Base-by-base conservation (phyloP, 352 stramenopile species). In the Globisporangium uncinulatum region DNA sequence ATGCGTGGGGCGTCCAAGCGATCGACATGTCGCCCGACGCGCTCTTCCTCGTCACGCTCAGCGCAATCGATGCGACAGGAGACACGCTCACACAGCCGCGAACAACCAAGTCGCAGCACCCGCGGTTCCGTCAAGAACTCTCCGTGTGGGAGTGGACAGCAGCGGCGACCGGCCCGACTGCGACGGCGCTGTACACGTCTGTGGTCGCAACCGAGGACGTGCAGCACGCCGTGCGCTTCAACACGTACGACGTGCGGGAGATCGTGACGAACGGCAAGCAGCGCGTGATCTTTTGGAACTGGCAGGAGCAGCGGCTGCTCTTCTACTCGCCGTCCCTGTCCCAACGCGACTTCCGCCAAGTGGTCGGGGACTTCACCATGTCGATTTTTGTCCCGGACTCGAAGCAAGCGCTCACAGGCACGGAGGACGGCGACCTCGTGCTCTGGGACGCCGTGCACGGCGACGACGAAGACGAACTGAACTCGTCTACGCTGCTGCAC, bases 271-370 rank as follows among this genome's bases (percentile, higher is more conserved):
- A 83, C 10, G 88, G 91, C 19, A 62, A 70, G 11, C 75, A 93
- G 63, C 77, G 82, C 46, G 86, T 97, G 21, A 86, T 92, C 42
- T 97, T 97, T 62, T 97, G 87, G 89, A 91, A 86, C 61, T 96
- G 83, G 89, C 66, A 83, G 51, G 67, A 87, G 49, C 79, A 85
- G 62, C 72, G 74, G 39, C 63, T 97, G 57, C 70, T 88, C 8
- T 92, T 89, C 52, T 94, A 94, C 59, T 89, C 79, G 59, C 83
- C 83, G 20, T 89, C 79, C n/a, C 61, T 96, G 3, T 85, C 83
- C 4, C 83, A 91, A 44, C 83, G 76, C 20, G 82, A 95, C 64
- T 91, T 94, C 34, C 81, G 79, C 13, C 79, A 94, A 54, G 72
- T 76, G 39, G 76, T 92, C n/a, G 84, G 86, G 14, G 71, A 76